Evolutionary conservation across 768 basidiomycete genomes (phyloP), one percentile per base, ranked within the genome.

Genomic region (Termitomyces heimii): DNA sequence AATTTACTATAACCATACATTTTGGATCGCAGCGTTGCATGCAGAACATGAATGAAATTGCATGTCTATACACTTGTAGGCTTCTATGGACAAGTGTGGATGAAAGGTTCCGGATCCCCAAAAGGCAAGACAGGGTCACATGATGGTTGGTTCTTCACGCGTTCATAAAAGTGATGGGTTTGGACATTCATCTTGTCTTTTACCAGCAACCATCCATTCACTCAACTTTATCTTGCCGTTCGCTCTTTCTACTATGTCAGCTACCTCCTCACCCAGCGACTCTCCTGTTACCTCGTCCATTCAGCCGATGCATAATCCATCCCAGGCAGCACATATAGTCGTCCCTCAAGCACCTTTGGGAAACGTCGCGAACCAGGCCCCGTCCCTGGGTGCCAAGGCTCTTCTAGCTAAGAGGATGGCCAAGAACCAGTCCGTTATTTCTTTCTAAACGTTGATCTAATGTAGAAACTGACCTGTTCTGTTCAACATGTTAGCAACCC

Each of bases 321-420:
- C 81, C 1, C 86, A 89, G 65, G 88, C 89, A 40, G 92, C 92
- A 2, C 82, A 85, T 58, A 75, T 93, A 62, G 83, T 86, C 44
- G 79, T 88, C 14, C 90, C 92, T 1, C 86, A 92, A 66, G 90
- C 88, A 29, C 89, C 89, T 5, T 77, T 93, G 5, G 89, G 89
- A 14, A 91, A 86, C 62, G 72, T 79, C 24, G 74, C 69, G 29
- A 83, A 78, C 66, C 78, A 80, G 59, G 83, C 76, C 14, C 82
- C 81, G 32, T 87, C 87, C 34, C 82, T 94, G 80, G 94, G 93
- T 16, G 87, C 89, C 51, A 97, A 93, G 70, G 94, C 96, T 1
- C 80, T 99, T 39, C 73, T 99, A 24, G 92, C 91, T 12, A 98
- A 97, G 81, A 92, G 86, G 76, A 82, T 98, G 82, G 90, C 92